Evolutionary conservation across 441 rosid species (phyloP), one percentile per base, ranked within the genome.

Genomic region (Euphorbia schlechtendalii): DNA sequence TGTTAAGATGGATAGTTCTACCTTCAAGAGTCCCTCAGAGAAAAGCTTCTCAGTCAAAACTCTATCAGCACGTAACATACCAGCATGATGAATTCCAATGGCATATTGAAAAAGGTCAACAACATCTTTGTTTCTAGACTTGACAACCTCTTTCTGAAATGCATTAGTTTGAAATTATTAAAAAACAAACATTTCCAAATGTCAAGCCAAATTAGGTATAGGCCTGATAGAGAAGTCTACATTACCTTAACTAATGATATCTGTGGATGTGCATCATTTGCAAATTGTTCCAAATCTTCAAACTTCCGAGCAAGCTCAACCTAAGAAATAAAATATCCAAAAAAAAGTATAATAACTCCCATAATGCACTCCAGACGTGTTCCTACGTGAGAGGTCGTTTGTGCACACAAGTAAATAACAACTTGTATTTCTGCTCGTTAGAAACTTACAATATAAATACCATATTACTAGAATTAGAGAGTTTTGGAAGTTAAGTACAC

Each of bases 1-100:
- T 32, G 62, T 48, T 58, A 77, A 63, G 55, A 63, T 64, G 71
- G 63, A 52, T 61, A 70, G 64, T 55, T 57, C 61, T 71, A 90
- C 99, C 86, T 89, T 94, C 84, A 94, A 83, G 61, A 94, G 84
- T 74, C 97, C 96, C 68, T 84, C 94, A 52, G 96, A 86, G 81
- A 94, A 91, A 68, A 90, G 90, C 73, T 82, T 83, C 81, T 94
- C 99, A 18, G 99, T 94, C 72, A 94, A 87, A 75, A 91, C 88
- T 74, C 99, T 84, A 74, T 94, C 99, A 74, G 92, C 74, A 67
- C 99, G 88, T 76, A 94, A 76, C 97, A 94, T 94, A 71, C 99
- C 99, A 69, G 99, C 99, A 77, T 94, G 96, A 84, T 94, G 99
- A 75, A 94, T 79, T 52, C 99, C 99, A 66, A 85, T 40, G n/a